A percentile compares a stretch with the other conserved stretches of the same genome.
These are phyloP conservation scores for Medicago lupulina DNA, from an alignment of 306 rosid species.

Conservation along the genomic window DNA sequence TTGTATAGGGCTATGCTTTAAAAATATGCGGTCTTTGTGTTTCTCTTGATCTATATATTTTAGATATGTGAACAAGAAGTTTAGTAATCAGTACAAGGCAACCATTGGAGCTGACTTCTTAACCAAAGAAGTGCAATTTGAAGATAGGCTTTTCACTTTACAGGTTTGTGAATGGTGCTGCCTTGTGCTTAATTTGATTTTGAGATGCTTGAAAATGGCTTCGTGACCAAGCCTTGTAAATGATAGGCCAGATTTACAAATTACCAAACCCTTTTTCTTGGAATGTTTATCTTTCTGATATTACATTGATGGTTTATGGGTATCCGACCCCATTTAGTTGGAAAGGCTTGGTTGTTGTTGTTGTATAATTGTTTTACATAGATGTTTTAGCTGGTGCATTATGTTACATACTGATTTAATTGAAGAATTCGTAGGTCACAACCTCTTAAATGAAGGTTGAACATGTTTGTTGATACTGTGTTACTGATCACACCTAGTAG, in stretches of 20 bases:
- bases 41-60: slow-evolving; percentile 52
- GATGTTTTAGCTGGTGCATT: slow-evolving; percentile 8
- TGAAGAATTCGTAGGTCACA: slow-evolving; percentile 8
- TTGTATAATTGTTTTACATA: too few species aligned
- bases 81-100: slow-evolving; percentile 98
- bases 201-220: slow-evolving; percentile 25
- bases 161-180: slow-evolving; percentile 61
- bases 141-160: slow-evolving; percentile 97
- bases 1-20: background rate
- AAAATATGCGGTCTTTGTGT: slow-evolving; percentile 9
- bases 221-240: slow-evolving; percentile 14
- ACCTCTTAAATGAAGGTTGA: slow-evolving; percentile 10
- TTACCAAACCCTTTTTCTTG: background rate
- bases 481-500: slow-evolving; percentile 6
- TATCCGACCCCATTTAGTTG: too few species aligned
- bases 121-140: slow-evolving; percentile 97
- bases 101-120: slow-evolving; percentile 97
- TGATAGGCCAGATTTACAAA: slow-evolving; percentile 22
- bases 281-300: slow-evolving; percentile 9
- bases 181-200: slow-evolving; percentile 11
- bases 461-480: slow-evolving; percentile 26
- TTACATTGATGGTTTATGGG: background rate
- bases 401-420: background rate
- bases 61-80: slow-evolving; percentile 97
- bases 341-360: too few species aligned